phyloP scores from a whole-genome alignment of 2,329 filamentous ascomycete genomes.

The Colletotrichum caudatum region DNA sequence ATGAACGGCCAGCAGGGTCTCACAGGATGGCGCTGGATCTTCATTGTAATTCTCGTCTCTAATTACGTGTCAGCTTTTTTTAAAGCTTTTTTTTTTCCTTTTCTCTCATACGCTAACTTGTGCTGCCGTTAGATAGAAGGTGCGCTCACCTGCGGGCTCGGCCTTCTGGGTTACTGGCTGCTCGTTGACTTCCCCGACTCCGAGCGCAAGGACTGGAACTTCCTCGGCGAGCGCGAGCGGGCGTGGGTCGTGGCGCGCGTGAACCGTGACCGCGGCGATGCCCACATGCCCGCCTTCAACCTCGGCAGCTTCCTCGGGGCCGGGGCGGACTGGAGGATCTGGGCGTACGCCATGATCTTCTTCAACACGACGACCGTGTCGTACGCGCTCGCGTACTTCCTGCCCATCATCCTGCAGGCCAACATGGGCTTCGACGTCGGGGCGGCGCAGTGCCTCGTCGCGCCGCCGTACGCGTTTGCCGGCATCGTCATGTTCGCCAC shows the following conservation, averaged over 20 bases:
- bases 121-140: conserved; percentile 53
- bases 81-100: not conserved
- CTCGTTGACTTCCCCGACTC: conserved; percentile 75
- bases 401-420: conserved; percentile 77
- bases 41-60: conserved; percentile 53
- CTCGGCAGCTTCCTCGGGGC: conserved; percentile 59
- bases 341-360: conserved; percentile 71
- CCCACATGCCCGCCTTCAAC: conserved; percentile 65
- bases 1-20: conserved; percentile 67
- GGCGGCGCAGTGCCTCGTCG: conserved; percentile 75
- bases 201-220: conserved; percentile 62
- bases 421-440: conserved; percentile 75
- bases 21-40: conserved; percentile 76
- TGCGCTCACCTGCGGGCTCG: conserved; percentile 66
- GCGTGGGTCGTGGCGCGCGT: conserved; percentile 67
- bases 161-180: conserved; percentile 64
- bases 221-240: conserved; percentile 64
- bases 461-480: conserved; percentile 76
- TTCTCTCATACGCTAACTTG: too few relatives aligned
- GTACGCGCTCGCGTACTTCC: conserved; percentile 83
- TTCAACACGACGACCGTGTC: conserved; percentile 77
- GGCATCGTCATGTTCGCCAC: conserved; percentile 71
- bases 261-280: conserved; percentile 68
- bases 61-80: too few relatives aligned
- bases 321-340: conserved; percentile 68